Percentiles rank a stretch among this genome's conserved stretches.
Conservation (phyloP, 352 stramenopile species). For the Phytophthora multivora region DNA sequence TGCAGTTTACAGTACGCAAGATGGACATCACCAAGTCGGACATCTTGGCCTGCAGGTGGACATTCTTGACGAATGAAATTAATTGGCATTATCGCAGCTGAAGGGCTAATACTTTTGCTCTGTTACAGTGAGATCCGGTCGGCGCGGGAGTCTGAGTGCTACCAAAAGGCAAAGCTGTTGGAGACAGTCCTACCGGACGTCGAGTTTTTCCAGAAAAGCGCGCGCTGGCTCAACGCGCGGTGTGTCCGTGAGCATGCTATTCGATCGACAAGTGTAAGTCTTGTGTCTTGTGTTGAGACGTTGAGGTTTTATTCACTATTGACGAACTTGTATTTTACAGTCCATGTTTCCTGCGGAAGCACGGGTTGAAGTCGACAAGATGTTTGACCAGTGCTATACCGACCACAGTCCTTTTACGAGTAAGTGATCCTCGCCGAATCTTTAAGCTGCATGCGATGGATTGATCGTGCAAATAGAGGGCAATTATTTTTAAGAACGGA, state of each 20-base stretch:
- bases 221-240: conserved; percentile 60
- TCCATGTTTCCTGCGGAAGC: conserved; percentile 82
- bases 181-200: conserved; percentile 60
- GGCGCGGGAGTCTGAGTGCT: conserved; percentile 84
- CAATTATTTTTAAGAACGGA: conserved; percentile 10
- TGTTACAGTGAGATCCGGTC: conserved; percentile 74
- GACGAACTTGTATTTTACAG: conserved; percentile 27
- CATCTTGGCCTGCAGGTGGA: conserved; percentile 75
- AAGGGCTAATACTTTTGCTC: neutral
- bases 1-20: conserved; percentile 79
- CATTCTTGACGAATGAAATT: neutral
- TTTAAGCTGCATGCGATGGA: conserved; percentile 9
- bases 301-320: neutral
- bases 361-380: conserved; percentile 68
- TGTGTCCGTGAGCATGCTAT: conserved; percentile 81
- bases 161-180: conserved; percentile 72
- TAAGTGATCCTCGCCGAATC: conserved; percentile 19
- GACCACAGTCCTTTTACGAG: conserved; percentile 68
- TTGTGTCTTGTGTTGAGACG: neutral
- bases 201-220: conserved; percentile 67
- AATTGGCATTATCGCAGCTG: neutral
- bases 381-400: conserved; percentile 79
- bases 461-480: conserved; percentile 32
- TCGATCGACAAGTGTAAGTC: conserved; percentile 66
- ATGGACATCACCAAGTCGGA: conserved; percentile 88